A percentile compares a stretch with the other conserved stretches of the same genome.
Conservation (phyloP, 352 stramenopile species). For the Phytophthora palmivora region DNA sequence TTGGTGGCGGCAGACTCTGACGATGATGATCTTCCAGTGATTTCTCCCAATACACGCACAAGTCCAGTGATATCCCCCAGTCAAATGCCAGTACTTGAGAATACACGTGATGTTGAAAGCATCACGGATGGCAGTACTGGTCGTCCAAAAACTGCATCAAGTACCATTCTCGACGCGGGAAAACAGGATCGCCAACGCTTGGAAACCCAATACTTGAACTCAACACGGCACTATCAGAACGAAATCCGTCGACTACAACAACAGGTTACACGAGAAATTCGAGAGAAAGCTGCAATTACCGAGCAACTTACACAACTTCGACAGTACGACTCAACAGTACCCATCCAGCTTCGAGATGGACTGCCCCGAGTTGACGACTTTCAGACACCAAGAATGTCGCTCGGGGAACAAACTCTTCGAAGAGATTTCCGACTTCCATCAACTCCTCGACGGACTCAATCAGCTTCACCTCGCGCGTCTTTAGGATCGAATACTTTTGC, state of each 20-base stretch:
- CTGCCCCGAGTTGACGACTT: conserved; percentile 11
- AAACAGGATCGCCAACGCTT: conserved; percentile 16
- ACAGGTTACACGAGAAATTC: conserved; percentile 62
- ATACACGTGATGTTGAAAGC: conserved; percentile 46
- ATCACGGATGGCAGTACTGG: conserved; percentile 30
- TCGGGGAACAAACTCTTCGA: conserved; percentile 1
- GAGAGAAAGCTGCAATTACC: conserved; percentile 51
- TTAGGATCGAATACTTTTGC: conserved; percentile 4
- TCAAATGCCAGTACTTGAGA: background rate
- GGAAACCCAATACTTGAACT: conserved; percentile 43
- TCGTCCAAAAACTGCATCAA: conserved; percentile 26
- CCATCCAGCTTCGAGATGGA: conserved; percentile 9
- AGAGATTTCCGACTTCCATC: conserved; percentile 8
- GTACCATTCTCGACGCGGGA: background rate
- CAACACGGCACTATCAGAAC: conserved; percentile 64
- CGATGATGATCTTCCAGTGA: conserved; percentile 3
- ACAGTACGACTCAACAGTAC: conserved; percentile 9
- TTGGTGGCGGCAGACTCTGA: background rate
- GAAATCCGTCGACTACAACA: conserved; percentile 73
- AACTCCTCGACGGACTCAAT: conserved; percentile 20
- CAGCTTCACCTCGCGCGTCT: conserved; percentile 24
- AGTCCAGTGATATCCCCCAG: background rate
- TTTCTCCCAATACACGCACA: background rate
- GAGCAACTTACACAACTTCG: conserved; percentile 52
- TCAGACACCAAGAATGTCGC: background rate